Evolutionary conservation across 2,329 filamentous ascomycete species (phyloP).

Genomic region (Monosporascus sp.): DNA sequence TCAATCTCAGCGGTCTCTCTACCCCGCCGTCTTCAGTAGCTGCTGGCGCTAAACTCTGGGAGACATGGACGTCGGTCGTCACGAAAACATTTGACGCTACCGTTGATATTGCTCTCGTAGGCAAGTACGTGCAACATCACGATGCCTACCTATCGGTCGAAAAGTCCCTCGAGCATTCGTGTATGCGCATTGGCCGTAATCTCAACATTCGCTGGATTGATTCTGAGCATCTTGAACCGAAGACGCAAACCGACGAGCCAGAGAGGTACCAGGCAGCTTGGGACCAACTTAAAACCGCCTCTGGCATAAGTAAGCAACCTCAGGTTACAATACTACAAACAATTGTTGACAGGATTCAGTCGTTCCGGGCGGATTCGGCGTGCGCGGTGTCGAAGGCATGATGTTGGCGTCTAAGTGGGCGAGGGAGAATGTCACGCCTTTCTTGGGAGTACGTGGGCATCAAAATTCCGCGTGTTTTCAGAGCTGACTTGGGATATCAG

Average conservation of each 20-base stretch:
- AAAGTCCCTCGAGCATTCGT: slow-evolving; percentile 85
- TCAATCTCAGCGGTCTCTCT: slow-evolving; percentile 57
- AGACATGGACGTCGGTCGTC: slow-evolving; percentile 70
- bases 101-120: slow-evolving; percentile 81
- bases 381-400: slow-evolving; percentile 84
- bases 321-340: no score
- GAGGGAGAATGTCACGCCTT: slow-evolving; percentile 73
- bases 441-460: slow-evolving; percentile 61
- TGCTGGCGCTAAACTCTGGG: slow-evolving; percentile 67
- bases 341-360: slow-evolving; percentile 21
- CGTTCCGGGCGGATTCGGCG: slow-evolving; percentile 74
- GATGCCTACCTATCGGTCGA: slow-evolving; percentile 82
- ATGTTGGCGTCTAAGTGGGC: slow-evolving; percentile 83
- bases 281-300: slow-evolving; percentile 69
- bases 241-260: slow-evolving; percentile 56
- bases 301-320: slow-evolving; percentile 41
- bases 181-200: slow-evolving; percentile 79
- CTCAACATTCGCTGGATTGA: slow-evolving; percentile 83
- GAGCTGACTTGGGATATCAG: no score
- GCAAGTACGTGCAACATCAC: slow-evolving; percentile 82
- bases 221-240: slow-evolving; percentile 73
- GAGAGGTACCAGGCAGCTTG: slow-evolving; percentile 80
- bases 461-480: no score
- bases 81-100: slow-evolving; percentile 62
- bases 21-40: slow-evolving; percentile 49